Evolutionary conservation across 1,139 yeast species (phyloP).

Genomic region (Pneumocystis jirovecii): DNA sequence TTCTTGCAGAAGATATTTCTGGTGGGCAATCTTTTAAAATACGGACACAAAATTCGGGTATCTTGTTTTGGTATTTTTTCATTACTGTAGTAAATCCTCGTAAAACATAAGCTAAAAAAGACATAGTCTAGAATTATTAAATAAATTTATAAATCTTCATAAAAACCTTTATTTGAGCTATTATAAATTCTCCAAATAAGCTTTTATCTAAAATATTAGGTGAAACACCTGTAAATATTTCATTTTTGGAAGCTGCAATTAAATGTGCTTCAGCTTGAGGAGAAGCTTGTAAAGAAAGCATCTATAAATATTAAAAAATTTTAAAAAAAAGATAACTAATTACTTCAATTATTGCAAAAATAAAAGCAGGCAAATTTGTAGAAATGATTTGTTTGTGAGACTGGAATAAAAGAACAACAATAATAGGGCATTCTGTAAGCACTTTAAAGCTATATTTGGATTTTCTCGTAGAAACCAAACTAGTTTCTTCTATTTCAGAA

Average conservation of each 20-base stretch:
- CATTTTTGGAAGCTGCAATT: constrained; percentile 41
- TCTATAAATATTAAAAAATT: constrained; percentile 13
- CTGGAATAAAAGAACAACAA: constrained; percentile 81
- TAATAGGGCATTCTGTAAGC: constrained; percentile 90
- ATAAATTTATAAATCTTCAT: not conserved
- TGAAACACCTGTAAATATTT: constrained; percentile 36
- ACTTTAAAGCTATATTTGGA: constrained; percentile 79
- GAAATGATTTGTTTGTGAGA: constrained; percentile 67
- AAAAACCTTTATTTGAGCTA: constrained; percentile 68
- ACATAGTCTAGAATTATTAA: constrained; percentile 42
- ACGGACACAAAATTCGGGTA: constrained; percentile 78
- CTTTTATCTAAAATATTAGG: constrained; percentile 65
- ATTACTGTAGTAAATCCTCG: constrained; percentile 67
- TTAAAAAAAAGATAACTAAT: not conserved
- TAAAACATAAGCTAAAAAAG: constrained; percentile 84
- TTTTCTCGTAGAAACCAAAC: constrained; percentile 31
- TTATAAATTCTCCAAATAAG: constrained; percentile 74
- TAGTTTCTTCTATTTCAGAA: constrained; percentile 24
- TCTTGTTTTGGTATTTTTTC: constrained; percentile 44
- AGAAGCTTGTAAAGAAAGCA: constrained; percentile 61
- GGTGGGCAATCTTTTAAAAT: constrained; percentile 91
- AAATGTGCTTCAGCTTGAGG: constrained; percentile 58
- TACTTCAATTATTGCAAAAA: constrained; percentile 60
- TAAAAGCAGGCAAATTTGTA: constrained; percentile 55
- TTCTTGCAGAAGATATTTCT: constrained; percentile 83